Evolutionary conservation across 768 basidiomycete genomes (phyloP), one percentile per base, ranked within the genome.

Genomic region (Lentinula sp.): DNA sequence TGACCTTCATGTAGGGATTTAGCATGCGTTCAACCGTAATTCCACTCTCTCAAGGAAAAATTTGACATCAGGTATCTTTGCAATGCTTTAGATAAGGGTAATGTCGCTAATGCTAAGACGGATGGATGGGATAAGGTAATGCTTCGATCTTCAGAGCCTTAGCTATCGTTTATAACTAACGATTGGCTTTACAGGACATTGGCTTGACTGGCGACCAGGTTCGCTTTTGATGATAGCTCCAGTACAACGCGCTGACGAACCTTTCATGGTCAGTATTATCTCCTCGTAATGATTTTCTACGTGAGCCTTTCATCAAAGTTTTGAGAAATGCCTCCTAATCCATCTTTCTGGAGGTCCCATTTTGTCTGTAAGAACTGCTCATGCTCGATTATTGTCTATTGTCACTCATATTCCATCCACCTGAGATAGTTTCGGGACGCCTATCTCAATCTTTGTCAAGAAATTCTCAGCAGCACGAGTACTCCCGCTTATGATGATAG

Each of bases 71-170:
- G 78, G 78, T 80, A 81, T 63, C 69, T 81, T 10, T 78, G 76
- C 61, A 81, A 81, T 66, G 79, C 78, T 0, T 66, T 79, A 32
- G 79, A 80, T 64, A 81, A 80, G 67, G 78, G 80, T 3, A 81
- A 80, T 60, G 75, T 82, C 1, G 77, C 75, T 6, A 83, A 83
- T 65, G 81, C 81, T 5, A 80, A 83, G 62, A 82, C 81, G 2
- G 80, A 74, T 57, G 75, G 77, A 6, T 80, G 80, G 77, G 80
- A 79, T 62, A 78, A 66, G 81, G 51, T 9, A 34, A 50, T 18
- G n/a, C 18, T 37, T 37, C 23, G 40, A 46, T 23, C 34, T 42
- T 7, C 8, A 13, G 8, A 7, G 8, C 21, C 34, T 61, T 8
- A 16, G 55, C 51, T 15, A 28, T 0, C 28, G 28, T 28, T 0